phyloP scores from a whole-genome alignment of 257 asterid genomes.

The Ajuga chamaepitys region DNA sequence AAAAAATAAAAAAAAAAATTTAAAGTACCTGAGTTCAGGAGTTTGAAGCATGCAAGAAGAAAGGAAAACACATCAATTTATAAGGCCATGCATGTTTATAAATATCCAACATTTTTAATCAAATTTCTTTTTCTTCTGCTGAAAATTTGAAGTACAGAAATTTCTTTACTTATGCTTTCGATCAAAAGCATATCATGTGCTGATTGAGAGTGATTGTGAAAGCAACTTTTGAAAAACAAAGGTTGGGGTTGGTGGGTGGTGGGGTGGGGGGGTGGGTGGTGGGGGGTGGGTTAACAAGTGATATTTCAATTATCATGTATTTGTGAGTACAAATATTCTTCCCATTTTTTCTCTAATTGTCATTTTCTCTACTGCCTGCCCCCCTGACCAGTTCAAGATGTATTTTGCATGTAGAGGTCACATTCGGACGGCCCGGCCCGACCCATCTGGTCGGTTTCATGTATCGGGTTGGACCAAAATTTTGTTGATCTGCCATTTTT shows the following conservation, averaged over 20 bases:
- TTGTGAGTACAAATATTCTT: constrained; percentile 13
- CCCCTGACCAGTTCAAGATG: no score
- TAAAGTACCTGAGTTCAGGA: constrained; percentile 9
- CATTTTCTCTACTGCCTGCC: constrained; percentile 33
- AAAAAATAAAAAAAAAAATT: no score
- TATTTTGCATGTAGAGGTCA: no score
- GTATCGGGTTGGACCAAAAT: no score
- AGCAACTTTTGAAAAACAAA: constrained; percentile 33
- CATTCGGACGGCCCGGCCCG: no score
- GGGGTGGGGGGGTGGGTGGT: not conserved
- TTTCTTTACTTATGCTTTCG: constrained; percentile 25
- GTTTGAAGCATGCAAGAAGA: constrained; percentile 26
- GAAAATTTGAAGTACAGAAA: constrained; percentile 22
- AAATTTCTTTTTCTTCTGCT: constrained; percentile 7
- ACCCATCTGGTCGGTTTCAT: no score
- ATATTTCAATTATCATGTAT: constrained; percentile 37
- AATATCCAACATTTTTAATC: constrained; percentile 13
- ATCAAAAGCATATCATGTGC: constrained; percentile 60
- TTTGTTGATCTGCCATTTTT: no score
- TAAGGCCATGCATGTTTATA: constrained; percentile 30
- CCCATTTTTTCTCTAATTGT: constrained; percentile 27
- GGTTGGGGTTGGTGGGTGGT: not conserved
- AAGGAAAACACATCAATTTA: constrained; percentile 16
- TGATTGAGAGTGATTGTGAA: constrained; percentile 35
- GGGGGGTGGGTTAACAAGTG: constrained; percentile 16